A percentile compares a stretch with the other conserved stretches of the same genome.
Conservation (phyloP, 257 asterid genomes). For the Salvia rosmarinus region DNA sequence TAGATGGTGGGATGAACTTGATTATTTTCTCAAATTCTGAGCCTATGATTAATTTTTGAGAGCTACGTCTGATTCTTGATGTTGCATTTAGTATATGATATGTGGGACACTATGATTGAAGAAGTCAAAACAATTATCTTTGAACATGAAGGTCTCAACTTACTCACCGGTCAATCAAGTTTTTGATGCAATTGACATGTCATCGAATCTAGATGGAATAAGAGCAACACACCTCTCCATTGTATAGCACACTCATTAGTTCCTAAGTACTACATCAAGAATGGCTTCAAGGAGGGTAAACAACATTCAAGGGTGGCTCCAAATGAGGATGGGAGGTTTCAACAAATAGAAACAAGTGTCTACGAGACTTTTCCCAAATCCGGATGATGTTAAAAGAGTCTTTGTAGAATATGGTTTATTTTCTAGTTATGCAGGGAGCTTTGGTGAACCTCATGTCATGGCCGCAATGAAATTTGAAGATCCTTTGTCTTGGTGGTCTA, state of each 20-base stretch:
- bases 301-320: background rate
- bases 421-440: background rate
- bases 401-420: background rate
- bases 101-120: too few relatives aligned
- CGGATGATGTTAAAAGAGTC: background rate
- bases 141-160: background rate
- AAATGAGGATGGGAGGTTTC: background rate
- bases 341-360: background rate
- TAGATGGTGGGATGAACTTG: background rate
- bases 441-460: background rate
- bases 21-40: too few relatives aligned
- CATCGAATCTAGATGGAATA: background rate
- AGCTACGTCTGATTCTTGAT: too few relatives aligned
- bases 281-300: background rate
- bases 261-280: background rate
- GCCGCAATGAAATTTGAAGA: background rate
- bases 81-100: too few relatives aligned
- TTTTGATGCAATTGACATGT: background rate
- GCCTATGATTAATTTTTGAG: too few relatives aligned
- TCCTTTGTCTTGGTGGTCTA: background rate
- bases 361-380: background rate
- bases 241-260: background rate
- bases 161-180: background rate
- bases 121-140: too few relatives aligned
- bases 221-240: slow-evolving; percentile 7